Conservation (phyloP, 225 moss, liverwort and hornwort species). For the Marchantia polymorpha region DNA sequence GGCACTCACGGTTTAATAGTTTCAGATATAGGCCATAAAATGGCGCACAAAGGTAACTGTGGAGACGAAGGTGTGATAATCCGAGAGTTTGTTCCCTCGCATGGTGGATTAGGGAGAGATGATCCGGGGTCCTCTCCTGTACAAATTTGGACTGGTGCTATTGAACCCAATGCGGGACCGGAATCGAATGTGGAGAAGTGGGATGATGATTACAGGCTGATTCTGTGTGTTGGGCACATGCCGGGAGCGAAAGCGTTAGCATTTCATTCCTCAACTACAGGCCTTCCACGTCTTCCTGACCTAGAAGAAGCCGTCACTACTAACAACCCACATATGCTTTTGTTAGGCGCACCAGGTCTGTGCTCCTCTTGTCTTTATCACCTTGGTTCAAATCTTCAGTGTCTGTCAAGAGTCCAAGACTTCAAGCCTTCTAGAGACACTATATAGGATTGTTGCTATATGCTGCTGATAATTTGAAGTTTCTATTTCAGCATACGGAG, state of each 20-base stretch:
- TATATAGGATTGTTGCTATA: no score
- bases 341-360: constrained; percentile 49
- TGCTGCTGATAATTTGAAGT: no score
- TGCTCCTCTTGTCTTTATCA: background rate
- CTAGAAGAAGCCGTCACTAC: constrained; percentile 45
- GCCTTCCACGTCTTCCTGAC: constrained; percentile 51
- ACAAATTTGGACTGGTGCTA: constrained; percentile 17
- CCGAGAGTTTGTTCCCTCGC: background rate
- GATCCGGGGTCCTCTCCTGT: constrained; percentile 18
- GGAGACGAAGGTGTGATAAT: background rate
- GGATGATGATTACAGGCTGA: constrained; percentile 33
- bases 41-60: background rate
- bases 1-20: constrained; percentile 3
- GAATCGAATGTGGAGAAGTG: constrained; percentile 15
- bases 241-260: constrained; percentile 48
- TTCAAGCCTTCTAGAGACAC: no score
- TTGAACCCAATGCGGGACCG: background rate
- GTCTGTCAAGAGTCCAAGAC: no score
- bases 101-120: constrained; percentile 2
- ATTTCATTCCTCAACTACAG: constrained; percentile 51
- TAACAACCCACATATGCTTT: constrained; percentile 52
- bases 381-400: background rate
- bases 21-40: constrained; percentile 9
- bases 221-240: constrained; percentile 49
- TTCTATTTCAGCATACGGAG: no score